Base-by-base conservation (phyloP, 805 yeast species). In the Sugiyamaella lignohabitans region DNA sequence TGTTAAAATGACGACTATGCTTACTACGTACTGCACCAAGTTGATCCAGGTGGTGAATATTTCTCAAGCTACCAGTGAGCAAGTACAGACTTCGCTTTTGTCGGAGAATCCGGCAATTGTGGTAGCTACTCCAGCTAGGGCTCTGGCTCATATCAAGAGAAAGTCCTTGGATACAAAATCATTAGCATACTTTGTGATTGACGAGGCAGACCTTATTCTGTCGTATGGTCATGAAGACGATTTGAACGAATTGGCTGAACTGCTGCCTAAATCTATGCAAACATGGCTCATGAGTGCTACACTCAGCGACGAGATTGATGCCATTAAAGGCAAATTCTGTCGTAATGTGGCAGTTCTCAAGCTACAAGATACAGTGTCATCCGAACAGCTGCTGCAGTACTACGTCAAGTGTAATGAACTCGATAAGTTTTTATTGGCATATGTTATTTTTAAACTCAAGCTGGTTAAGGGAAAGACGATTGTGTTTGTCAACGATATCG, bases 231-330 rank as follows among this genome's bases (percentile, higher is more conserved):
- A 93, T 63, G 77, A 80, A 54, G 95, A 87, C 5, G 98, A 93
- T 66, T 71, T 91, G 52, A 70, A 76, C 37, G 76, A 74, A 57
- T 74, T 93, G 53, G 74, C 84, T 5, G 70, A 73, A 21, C 75
- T 66, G 52, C 67, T 89, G 52, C 87, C 88, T 50, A 81, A 80
- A 60, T 40, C 46, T 30, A 42, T 42, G 55, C 98, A 93, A 68
- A 82, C 93, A 2, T 93, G 87, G 66, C 70, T 93, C 55, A 93
- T 93, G 98, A 85, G 95, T 66, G 98, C 98, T 2, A 93, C 98
- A 2, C 70, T 93, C 49, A 85, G 80, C 60, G 95, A 87, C 38
- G 97, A 91, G 52, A 78, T 91, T 53, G 79, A 85, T 50, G 78
- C 75, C 40, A 67, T 93, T 57, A 91, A 91, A 65, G 65, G 70